Conservation (phyloP, 345 rosid genomes). For the Capsella bursapastoris region DNA sequence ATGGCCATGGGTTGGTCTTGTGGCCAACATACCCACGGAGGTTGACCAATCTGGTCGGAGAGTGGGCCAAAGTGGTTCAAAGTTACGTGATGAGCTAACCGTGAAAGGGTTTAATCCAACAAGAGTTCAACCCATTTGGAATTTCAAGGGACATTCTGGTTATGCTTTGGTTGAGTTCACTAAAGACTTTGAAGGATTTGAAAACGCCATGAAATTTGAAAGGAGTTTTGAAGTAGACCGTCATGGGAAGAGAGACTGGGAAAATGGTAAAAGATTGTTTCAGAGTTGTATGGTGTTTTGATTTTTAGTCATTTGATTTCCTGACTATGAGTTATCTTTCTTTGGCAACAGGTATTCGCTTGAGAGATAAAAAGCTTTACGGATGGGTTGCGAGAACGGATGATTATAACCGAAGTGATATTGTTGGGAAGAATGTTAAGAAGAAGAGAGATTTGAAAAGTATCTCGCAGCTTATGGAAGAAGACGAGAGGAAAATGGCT, state of each 20-base stretch:
- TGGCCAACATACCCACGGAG: conserved; percentile 66
- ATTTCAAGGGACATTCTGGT: conserved; percentile 59
- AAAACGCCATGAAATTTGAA: conserved; percentile 62
- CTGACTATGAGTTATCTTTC: conserved; percentile 29
- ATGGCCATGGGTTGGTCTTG: conserved; percentile 67
- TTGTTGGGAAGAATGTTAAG: conserved; percentile 54
- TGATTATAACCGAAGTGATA: conserved; percentile 47
- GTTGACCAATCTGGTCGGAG: conserved; percentile 43
- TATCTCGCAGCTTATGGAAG: conserved; percentile 51
- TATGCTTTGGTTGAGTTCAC: conserved; percentile 68
- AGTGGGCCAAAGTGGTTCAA: conserved; percentile 66
- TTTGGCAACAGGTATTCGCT: conserved; percentile 6
- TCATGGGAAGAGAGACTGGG: conserved; percentile 58
- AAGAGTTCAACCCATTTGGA: conserved; percentile 68
- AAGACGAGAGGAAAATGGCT: conserved; percentile 50
- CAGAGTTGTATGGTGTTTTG: background rate
- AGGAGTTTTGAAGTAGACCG: conserved; percentile 46
- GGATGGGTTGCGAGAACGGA: conserved; percentile 78
- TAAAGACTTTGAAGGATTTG: conserved; percentile 63
- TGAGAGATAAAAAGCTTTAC: conserved; percentile 49
- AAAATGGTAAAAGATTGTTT: conserved; percentile 22
- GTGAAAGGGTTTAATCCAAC: conserved; percentile 66
- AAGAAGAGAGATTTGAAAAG: conserved; percentile 66
- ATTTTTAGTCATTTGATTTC: background rate
- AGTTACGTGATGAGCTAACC: conserved; percentile 54